Evolutionary conservation across 768 basidiomycete species (phyloP).

Genomic region (Kwoniella sp.): DNA sequence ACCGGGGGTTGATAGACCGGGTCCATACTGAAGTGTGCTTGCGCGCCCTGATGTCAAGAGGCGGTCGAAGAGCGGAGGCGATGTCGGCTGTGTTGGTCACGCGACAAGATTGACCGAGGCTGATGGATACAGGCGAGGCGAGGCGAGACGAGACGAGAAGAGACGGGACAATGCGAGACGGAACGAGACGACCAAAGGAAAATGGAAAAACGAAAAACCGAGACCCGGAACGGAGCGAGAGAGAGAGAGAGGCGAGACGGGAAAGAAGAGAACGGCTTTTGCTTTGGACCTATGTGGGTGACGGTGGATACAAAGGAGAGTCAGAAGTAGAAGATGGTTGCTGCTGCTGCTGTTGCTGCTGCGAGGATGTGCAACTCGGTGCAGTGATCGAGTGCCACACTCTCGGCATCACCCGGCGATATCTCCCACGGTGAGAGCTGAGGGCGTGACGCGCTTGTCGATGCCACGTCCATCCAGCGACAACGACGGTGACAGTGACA

Average conservation of each 20-base stretch:
- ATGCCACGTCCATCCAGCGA: constrained; percentile 15
- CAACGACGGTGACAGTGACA: background rate
- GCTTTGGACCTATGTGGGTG: no score
- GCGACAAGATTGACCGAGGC: no score
- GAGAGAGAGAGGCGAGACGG: constrained; percentile 48
- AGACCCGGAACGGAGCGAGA: constrained; percentile 38
- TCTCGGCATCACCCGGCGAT: constrained; percentile 1
- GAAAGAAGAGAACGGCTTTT: constrained; percentile 51
- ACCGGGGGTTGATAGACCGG: constrained; percentile 11
- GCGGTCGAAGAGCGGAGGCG: no score
- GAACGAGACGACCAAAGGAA: constrained; percentile 52
- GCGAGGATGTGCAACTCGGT: no score
- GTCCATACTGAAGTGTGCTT: constrained; percentile 15
- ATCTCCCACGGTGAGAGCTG: constrained; percentile 1
- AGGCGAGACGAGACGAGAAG: constrained; percentile 54
- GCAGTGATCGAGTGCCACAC: constrained; percentile 1
- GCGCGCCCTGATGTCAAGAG: no score
- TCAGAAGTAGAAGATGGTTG: constrained; percentile 2
- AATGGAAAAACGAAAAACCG: constrained; percentile 32
- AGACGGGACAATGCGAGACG: constrained; percentile 54
- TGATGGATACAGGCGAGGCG: no score
- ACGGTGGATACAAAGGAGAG: constrained; percentile 7
- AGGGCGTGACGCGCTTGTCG: constrained; percentile 5
- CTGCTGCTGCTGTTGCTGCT: no score
- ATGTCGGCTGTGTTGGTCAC: no score